Evolutionary conservation across 2,329 filamentous ascomycete species (phyloP), one percentile per base, ranked within the genome.

Genomic region (Berkeleyomyces rouxiae): DNA sequence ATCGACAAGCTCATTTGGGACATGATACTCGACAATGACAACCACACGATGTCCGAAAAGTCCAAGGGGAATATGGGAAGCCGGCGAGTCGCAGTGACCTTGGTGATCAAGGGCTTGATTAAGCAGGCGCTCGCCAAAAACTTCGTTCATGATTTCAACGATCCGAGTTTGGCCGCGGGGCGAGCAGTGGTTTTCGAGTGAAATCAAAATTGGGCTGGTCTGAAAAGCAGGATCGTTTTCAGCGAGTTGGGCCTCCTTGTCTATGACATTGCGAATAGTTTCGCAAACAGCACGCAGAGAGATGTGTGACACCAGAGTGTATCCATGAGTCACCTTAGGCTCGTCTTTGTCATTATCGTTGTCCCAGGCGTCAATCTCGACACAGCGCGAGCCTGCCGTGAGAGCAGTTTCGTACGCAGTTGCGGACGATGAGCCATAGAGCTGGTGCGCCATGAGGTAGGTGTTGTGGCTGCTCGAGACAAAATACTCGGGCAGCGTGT

Each of bases 311-410:
- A 86, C 83, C 1, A 87, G 74, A 0, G 84, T 87, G 70, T 82
- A 87, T 1, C 84, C 84, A 68, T 87, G 84, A 0, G 84, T 87
- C 61, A 87, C 84, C 69, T 86, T 87, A 3, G 84, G 84, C 70
- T 87, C 84, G 7, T 82, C 77, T 46, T 72, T 72, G 67, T 85
- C 71, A 7, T 82, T 79, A 44, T 79, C 75, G 58, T 84, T 77
- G 67, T 88, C 84, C 85, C 85, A 88, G 1, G 82, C 85, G 68
- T 88, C 85, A 61, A 88, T 88, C 72, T 88, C 85, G 44, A 88
- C 84, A 67, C 85, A 88, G 5, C 85, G 76, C 1, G 83, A 83
- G 1, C 85, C 85, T 0, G 82, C 80, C 39, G 72, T 74, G 13
- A 88, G 73, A 0, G 83, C 82, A 4, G 77, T 81, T 67, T 83